Percentiles rank a stretch among this genome's conserved stretches.
These are phyloP conservation scores for Lippia alba DNA, from an alignment of 305 asterid species.

Conservation along the genomic window DNA sequence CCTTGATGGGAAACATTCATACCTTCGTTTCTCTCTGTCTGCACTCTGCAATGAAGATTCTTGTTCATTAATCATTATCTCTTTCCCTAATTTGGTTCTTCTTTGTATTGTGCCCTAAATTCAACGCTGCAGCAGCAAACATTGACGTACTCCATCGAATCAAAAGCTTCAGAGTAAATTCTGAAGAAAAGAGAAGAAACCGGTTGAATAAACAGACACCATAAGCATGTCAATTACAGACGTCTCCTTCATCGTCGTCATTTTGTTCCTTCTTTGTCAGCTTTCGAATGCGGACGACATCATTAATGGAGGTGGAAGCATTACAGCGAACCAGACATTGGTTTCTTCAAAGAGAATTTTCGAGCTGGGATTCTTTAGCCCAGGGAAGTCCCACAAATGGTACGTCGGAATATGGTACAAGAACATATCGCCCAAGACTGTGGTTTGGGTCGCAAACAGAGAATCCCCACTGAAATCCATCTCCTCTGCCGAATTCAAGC, in stretches of 20 bases:
- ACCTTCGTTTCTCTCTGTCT: too few relatives aligned
- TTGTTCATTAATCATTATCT: too few relatives aligned
- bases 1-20: too few relatives aligned
- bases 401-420: constrained; percentile 49
- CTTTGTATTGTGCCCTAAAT: too few relatives aligned
- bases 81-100: too few relatives aligned
- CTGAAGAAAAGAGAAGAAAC: background rate
- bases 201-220: too few relatives aligned
- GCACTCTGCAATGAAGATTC: too few relatives aligned
- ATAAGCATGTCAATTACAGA: background rate
- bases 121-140: too few relatives aligned
- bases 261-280: background rate
- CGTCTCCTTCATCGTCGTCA: background rate
- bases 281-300: background rate
- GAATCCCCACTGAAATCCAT: constrained; percentile 3
- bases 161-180: too few relatives aligned
- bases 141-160: too few relatives aligned
- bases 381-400: constrained; percentile 12
- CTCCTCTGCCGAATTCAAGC: constrained; percentile 26
- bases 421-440: constrained; percentile 10
- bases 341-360: constrained; percentile 32
- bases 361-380: constrained; percentile 34
- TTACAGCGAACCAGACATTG: constrained; percentile 30
- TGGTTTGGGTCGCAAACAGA: constrained; percentile 44
- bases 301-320: background rate